Conservation (phyloP, 805 yeast species). For the Starmerella cellae region DNA sequence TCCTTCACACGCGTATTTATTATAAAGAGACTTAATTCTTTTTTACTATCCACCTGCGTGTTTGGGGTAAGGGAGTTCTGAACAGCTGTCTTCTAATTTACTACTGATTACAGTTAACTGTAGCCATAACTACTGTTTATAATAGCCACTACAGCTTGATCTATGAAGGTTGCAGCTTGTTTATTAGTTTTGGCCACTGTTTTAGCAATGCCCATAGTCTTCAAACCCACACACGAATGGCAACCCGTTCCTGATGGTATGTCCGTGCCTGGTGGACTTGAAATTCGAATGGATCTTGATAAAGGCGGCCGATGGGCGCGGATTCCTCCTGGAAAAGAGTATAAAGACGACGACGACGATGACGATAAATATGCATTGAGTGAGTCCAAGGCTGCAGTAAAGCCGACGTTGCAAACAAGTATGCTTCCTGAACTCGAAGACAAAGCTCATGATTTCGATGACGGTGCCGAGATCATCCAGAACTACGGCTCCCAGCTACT, state of each 20-base stretch:
- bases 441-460: constrained; percentile 46
- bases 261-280: constrained; percentile 65
- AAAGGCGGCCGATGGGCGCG: constrained; percentile 61
- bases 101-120: too few relatives aligned
- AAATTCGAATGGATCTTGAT: constrained; percentile 61
- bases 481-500: constrained; percentile 22
- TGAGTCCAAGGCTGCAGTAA: background rate
- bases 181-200: constrained; percentile 3
- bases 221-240: constrained; percentile 60
- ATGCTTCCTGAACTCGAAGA: constrained; percentile 39
- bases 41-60: too few relatives aligned
- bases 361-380: background rate
- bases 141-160: too few relatives aligned
- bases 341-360: background rate
- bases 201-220: constrained; percentile 22
- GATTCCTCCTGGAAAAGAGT: constrained; percentile 19
- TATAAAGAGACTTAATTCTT: too few relatives aligned
- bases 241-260: constrained; percentile 57
- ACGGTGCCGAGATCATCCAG: constrained; percentile 36
- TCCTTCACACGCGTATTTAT: too few relatives aligned
- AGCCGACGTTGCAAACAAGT: background rate
- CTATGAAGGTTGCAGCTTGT: too few relatives aligned
- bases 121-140: too few relatives aligned
- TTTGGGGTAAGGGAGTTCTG: too few relatives aligned
- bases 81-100: too few relatives aligned